A percentile compares a stretch with the other conserved stretches of the same genome.
phyloP scores from a whole-genome alignment of 129 eudicot genomes.

The Saussurea involucrata region DNA sequence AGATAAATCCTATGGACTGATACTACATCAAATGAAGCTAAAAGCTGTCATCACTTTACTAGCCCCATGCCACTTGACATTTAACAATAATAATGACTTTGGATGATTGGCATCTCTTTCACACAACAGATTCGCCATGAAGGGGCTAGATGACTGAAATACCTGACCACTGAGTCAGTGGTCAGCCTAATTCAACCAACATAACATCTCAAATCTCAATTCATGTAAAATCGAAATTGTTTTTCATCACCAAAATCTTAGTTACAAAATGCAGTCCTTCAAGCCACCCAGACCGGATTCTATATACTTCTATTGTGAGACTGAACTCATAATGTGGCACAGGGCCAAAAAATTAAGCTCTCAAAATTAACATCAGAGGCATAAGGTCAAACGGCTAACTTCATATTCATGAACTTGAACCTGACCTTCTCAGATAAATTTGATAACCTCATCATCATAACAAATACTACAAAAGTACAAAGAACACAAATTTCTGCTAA shows the following conservation, averaged over 20 bases:
- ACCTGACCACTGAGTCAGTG: neutral
- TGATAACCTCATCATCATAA: neutral
- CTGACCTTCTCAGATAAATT: neutral
- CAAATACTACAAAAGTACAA: neutral
- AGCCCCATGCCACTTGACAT: neutral
- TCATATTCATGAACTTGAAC: neutral
- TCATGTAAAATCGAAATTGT: neutral
- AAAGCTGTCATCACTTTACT: neutral
- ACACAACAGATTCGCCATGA: neutral
- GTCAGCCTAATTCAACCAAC: neutral
- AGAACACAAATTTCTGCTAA: neutral
- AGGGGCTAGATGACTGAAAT: neutral
- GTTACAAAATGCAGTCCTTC: neutral
- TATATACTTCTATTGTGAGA: neutral
- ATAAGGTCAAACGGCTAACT: neutral
- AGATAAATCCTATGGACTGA: neutral
- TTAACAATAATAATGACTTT: neutral
- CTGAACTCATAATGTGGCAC: neutral
- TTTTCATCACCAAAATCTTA: conserved; percentile 1
- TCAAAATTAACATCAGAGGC: neutral
- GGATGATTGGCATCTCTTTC: neutral
- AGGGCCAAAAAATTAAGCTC: neutral
- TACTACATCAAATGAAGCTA: neutral
- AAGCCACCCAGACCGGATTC: neutral
- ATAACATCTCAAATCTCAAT: conserved; percentile 5